Conservation (phyloP, 176 grass and related monocot genomes). For the Oropetium thomaeum region DNA sequence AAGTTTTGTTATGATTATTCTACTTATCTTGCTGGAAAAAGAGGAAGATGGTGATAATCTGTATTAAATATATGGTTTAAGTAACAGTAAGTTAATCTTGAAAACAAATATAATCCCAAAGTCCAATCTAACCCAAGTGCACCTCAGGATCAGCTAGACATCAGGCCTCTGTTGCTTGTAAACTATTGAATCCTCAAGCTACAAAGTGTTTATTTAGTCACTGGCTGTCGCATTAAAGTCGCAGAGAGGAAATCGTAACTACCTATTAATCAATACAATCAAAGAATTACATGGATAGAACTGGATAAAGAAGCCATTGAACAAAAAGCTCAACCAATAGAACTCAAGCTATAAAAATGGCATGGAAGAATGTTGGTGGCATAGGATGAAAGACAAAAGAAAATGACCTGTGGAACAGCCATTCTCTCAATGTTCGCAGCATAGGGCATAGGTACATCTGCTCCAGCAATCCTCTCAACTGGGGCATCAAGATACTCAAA, state of each 20-base stretch:
- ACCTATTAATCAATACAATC: background rate
- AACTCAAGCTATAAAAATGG: conserved; percentile 19
- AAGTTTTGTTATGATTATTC: background rate
- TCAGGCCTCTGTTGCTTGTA: background rate
- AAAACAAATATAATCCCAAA: background rate
- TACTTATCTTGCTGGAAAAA: background rate
- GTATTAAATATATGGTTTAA: background rate
- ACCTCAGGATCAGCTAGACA: background rate
- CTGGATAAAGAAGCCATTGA: background rate
- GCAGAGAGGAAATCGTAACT: background rate
- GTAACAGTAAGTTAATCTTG: background rate
- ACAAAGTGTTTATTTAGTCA: conserved; percentile 5
- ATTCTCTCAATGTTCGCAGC: conserved; percentile 92
- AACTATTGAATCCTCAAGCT: background rate
- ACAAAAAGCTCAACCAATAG: background rate
- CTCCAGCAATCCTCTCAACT: conserved; percentile 88
- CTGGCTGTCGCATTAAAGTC: background rate
- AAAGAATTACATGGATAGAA: conserved; percentile 10
- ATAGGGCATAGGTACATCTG: conserved; percentile 96
- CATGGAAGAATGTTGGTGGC: background rate
- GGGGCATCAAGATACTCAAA: conserved; percentile 96
- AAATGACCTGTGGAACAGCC: conserved; percentile 88
- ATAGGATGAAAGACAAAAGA: background rate
- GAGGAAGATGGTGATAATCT: background rate
- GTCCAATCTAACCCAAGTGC: background rate